Evolutionary conservation across 495 filamentous ascomycete species (phyloP).

Genomic region (Penicillium verhagenii): DNA sequence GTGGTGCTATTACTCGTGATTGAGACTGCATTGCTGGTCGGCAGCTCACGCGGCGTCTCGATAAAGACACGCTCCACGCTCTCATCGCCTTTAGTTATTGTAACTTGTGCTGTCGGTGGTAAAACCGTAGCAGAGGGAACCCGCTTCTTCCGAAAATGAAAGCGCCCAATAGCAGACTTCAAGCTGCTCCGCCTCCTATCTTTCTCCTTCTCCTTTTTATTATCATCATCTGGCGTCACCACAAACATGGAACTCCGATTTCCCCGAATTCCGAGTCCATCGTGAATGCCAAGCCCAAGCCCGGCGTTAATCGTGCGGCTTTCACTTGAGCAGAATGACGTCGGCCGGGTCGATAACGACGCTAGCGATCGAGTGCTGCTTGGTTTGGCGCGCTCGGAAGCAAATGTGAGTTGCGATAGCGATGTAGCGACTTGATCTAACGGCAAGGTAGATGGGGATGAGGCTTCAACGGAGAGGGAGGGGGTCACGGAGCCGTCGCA

Average conservation of each 20-base stretch:
- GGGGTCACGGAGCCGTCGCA: conserved; percentile 31
- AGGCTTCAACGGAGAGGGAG: conserved; percentile 20
- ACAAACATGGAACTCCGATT: conserved; percentile 35
- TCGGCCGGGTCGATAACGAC: conserved; percentile 42
- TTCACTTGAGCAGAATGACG: conserved; percentile 44
- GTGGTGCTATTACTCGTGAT: conserved; percentile 7
- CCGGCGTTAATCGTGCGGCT: conserved; percentile 21
- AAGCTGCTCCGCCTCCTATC: conserved; percentile 37
- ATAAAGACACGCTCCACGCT: conserved; percentile 33
- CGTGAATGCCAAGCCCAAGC: conserved; percentile 13
- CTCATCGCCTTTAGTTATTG: conserved; percentile 23
- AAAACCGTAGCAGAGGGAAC: conserved; percentile 30
- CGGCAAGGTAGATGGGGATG: conserved; percentile 14
- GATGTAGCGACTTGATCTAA: conserved; percentile 35
- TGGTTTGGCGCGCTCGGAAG: conserved; percentile 32
- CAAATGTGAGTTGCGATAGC: conserved; percentile 38
- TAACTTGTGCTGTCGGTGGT: conserved; percentile 32
- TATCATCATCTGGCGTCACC: conserved; percentile 26
- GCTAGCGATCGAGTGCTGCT: conserved; percentile 43
- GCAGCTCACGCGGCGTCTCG: conserved; percentile 20
- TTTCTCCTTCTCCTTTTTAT: conserved; percentile 37
- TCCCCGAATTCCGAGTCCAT: conserved; percentile 3
- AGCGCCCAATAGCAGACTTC: conserved; percentile 39
- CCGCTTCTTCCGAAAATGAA: conserved; percentile 41
- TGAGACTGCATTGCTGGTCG: conserved; percentile 4